Base-by-base conservation (phyloP, 345 rosid genomes). In the Clarkia xantiana region DNA sequence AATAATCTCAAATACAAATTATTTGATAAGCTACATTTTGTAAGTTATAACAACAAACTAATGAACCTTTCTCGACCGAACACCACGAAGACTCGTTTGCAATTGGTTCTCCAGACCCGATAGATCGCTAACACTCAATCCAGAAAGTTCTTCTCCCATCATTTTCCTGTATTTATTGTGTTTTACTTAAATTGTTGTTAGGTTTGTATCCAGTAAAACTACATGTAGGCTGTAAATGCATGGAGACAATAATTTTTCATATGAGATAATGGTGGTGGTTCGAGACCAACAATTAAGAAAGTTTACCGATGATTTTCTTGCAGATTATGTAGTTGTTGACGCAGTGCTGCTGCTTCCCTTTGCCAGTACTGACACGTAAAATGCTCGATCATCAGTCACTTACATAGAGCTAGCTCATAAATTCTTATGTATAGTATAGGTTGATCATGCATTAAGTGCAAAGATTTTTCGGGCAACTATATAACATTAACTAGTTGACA, bases 141-240 rank as follows among this genome's bases (percentile, higher is more conserved):
- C 77, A 14, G 86, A 77, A 57, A 82, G 86, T 57, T 73, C 84
- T 67, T 79, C 78, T 2, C 93, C 93, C 86, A 77, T 79, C 82
- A 82, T 75, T 67, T 79, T 71, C 74, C 93, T 82, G 78, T 55
- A 47, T 13, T 65, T 62, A 49, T 39, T n/a, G 13, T n/a, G n/a
- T 7, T 40, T 23, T 29, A 22, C 11, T 17, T 18, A 17, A 51
- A 22, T 22, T 22, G 25, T 22, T 22, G 25, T 22, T 22, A 22
- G 25, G 25, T 22, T 22, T 22, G 25, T 22, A 22, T 22, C 5
- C n/a, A n/a, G n/a, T n/a, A n/a, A n/a, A n/a, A n/a, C n/a, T n/a
- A n/a, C n/a, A n/a, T n/a, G n/a, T n/a, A n/a, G n/a, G n/a, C n/a
- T n/a, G n/a, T n/a, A n/a, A n/a, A n/a, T n/a, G n/a, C n/a, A n/a